phyloP scores from a whole-genome alignment of 176 grass and related monocot species.

The Phoenix dactylifera region DNA sequence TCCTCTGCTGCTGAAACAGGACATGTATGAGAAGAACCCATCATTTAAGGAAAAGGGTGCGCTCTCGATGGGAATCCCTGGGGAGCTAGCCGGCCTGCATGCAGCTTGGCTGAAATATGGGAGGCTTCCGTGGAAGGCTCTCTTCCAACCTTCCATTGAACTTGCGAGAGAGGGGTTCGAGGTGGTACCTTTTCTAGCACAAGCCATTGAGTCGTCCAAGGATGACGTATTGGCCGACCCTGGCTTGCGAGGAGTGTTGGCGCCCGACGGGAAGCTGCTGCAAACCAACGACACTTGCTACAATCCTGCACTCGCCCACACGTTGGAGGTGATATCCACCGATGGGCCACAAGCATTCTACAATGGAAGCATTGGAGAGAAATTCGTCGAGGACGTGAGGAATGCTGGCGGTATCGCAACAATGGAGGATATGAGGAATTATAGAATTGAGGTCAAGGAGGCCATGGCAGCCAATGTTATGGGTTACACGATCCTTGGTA shows the following conservation, averaged over 20 bases:
- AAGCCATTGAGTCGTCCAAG: slow-evolving; percentile 22
- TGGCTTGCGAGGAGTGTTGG: slow-evolving; percentile 56
- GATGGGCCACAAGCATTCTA: slow-evolving; percentile 53
- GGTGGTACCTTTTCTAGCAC: slow-evolving; percentile 34
- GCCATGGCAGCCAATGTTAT: slow-evolving; percentile 47
- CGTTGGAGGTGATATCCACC: slow-evolving; percentile 42
- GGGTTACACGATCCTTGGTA: slow-evolving; percentile 73
- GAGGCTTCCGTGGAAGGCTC: slow-evolving; percentile 46
- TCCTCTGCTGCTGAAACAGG: slow-evolving; percentile 28
- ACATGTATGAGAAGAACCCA: slow-evolving; percentile 63
- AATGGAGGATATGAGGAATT: slow-evolving; percentile 38
- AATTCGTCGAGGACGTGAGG: slow-evolving; percentile 34
- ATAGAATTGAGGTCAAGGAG: slow-evolving; percentile 32
- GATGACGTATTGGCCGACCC: slow-evolving; percentile 51
- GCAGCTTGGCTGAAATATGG: slow-evolving; percentile 63
- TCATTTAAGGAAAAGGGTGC: slow-evolving; percentile 43
- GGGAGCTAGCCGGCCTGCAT: slow-evolving; percentile 76
- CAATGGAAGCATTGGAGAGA: slow-evolving; percentile 44
- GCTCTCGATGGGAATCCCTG: slow-evolving; percentile 71
- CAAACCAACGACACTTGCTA: slow-evolving; percentile 49
- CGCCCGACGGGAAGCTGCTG: slow-evolving; percentile 40
- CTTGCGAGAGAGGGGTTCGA: slow-evolving; percentile 61
- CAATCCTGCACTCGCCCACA: slow-evolving; percentile 49
- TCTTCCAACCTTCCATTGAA: slow-evolving; percentile 55
- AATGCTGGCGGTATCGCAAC: slow-evolving; percentile 53